Base-by-base conservation (phyloP, 495 filamentous ascomycete species). In the Aspergillus haitiensis region DNA sequence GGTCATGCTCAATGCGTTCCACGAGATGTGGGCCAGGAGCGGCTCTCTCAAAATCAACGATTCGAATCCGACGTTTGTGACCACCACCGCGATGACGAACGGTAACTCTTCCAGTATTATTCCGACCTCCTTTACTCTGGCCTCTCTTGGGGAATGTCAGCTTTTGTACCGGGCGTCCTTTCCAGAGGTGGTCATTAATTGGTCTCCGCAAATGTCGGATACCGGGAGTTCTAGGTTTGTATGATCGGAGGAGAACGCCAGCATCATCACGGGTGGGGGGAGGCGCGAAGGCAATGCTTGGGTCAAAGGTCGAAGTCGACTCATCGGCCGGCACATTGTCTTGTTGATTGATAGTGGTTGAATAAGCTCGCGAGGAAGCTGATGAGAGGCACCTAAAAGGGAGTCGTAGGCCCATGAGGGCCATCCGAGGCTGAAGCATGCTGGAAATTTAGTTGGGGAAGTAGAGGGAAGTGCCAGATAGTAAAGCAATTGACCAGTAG, bases 171-270 rank as follows among this genome's bases (percentile, higher is more conserved):
- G 95, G 91, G 42, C 92, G 82, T 48, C 92, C 93, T 78, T 95
- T 96, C 88, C 89, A 97, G 34, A 98, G 79, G 72, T 98, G 95
- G 62, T 97, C 94, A 75, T 97, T 97, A 69, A 97, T 87, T 9
- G 94, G 91, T 15, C 94, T 82, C 60, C 85, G 87, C 56, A 98
- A 79, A 82, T 98, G 95, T 59, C 94, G 88, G 42, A 97, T 69
- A 83, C 94, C 95, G 42, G 94, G 94, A 9, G 95, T 98, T 53
- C 91, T 88, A 39, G 94, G 94, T 73, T 91, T 98, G 70, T 98
- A 98, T 40, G 87, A 93, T 61, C 90, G 85, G 72, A 97, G 70
- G 11, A 59, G 46, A 7, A 76, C 66, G 36, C 74, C 73, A 35
- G 70, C 61, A 32, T 70, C 63, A 55, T 71, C 71, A 39, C 77